Evolutionary conservation across 2,329 filamentous ascomycete species (phyloP).

Genomic region (Pseudocercospora fijiensis): DNA sequence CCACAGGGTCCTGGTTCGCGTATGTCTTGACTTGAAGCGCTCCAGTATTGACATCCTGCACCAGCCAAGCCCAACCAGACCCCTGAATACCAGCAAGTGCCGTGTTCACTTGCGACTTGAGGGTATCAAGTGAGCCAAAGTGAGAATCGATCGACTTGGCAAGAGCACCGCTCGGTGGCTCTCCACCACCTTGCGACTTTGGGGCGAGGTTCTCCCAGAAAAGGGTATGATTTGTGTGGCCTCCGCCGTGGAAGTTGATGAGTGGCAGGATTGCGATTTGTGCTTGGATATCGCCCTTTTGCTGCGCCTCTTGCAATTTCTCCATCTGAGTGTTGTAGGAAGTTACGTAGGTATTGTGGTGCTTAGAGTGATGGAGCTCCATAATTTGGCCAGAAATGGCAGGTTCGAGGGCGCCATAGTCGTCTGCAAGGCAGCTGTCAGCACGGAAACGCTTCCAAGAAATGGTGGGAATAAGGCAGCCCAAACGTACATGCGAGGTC

Average conservation of each 20-base stretch:
- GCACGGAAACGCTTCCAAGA: neutral
- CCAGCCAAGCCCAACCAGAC: constrained; percentile 75
- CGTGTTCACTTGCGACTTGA: constrained; percentile 64
- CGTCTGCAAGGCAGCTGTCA: constrained; percentile 59
- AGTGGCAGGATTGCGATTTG: constrained; percentile 57
- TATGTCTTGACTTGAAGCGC: constrained; percentile 74
- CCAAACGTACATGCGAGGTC: constrained; percentile 69
- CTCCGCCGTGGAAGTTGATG: constrained; percentile 67
- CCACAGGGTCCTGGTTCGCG: constrained; percentile 84
- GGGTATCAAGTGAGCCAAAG: constrained; percentile 58
- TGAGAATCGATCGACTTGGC: constrained; percentile 58
- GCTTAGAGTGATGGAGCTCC: constrained; percentile 92
- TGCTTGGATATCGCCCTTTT: constrained; percentile 54
- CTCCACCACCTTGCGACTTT: constrained; percentile 64
- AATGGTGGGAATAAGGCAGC: neutral
- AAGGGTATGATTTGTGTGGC: constrained; percentile 66
- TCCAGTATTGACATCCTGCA: constrained; percentile 62
- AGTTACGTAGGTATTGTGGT: constrained; percentile 92
- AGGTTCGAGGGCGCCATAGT: constrained; percentile 91
- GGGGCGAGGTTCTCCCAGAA: constrained; percentile 72
- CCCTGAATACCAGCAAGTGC: constrained; percentile 66
- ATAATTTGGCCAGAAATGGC: constrained; percentile 86
- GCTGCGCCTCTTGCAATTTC: constrained; percentile 62
- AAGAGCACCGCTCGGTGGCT: constrained; percentile 59
- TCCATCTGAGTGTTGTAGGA: constrained; percentile 79